A percentile compares a stretch with the other conserved stretches of the same genome.
Conservation (phyloP, 208 protist genomes). For the Trypanosoma mega region DNA sequence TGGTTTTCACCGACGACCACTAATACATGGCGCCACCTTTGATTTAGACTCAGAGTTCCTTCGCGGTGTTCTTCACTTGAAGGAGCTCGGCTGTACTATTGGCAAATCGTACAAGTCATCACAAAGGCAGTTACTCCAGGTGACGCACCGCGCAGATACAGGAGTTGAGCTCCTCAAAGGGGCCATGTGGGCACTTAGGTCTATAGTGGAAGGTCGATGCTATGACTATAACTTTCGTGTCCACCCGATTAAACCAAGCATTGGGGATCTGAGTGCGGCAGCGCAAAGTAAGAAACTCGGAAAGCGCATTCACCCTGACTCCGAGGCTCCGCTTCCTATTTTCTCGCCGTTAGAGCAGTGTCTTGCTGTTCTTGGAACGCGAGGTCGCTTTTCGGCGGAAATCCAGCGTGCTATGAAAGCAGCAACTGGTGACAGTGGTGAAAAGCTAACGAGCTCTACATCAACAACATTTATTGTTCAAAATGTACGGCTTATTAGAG, state of each 20-base stretch:
- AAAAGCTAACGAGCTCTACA: slow-evolving; percentile 42
- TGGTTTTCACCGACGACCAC: slow-evolving; percentile 49
- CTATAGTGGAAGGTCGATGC: slow-evolving; percentile 49
- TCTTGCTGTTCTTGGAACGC: slow-evolving; percentile 66
- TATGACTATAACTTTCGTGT: slow-evolving; percentile 60
- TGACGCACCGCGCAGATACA: slow-evolving; percentile 17
- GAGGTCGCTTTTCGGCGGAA: slow-evolving; percentile 65
- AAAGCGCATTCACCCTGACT: slow-evolving; percentile 3
- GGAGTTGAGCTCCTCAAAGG: slow-evolving; percentile 58
- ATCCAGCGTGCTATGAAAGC: slow-evolving; percentile 32
- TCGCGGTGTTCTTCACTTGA: slow-evolving; percentile 32
- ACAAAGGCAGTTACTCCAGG: background rate
- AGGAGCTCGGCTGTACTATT: slow-evolving; percentile 9
- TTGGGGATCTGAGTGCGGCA: slow-evolving; percentile 42
- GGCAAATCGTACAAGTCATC: slow-evolving; percentile 10
- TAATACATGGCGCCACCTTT: slow-evolving; percentile 40
- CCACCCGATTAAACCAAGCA: slow-evolving; percentile 7
- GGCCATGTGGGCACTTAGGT: slow-evolving; percentile 70
- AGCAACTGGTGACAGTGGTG: slow-evolving; percentile 36
- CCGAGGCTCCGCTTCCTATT: slow-evolving; percentile 4
- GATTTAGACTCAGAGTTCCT: slow-evolving; percentile 71
- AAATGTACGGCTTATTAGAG: slow-evolving; percentile 34
- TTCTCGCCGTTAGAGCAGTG: slow-evolving; percentile 67
- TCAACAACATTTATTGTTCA: slow-evolving; percentile 42
- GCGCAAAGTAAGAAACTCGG: slow-evolving; percentile 2